phyloP scores from a whole-genome alignment of 1,284 basidiomycete species.

The Cryptococcus sp. region DNA sequence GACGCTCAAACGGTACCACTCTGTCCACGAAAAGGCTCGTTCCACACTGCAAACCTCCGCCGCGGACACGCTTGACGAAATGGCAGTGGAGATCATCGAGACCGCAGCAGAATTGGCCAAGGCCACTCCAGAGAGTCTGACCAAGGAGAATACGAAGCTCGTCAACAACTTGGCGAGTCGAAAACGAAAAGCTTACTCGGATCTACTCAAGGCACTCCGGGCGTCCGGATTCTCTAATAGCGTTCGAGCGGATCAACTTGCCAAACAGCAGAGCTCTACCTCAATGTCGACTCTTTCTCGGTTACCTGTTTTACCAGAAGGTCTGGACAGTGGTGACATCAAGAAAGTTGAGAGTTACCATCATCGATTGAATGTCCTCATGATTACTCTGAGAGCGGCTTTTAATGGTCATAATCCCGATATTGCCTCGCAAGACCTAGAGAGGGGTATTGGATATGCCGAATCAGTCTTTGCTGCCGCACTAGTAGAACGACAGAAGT shows the following conservation, averaged over 20 bases:
- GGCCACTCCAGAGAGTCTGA: slow-evolving; percentile 54
- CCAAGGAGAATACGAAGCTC: slow-evolving; percentile 65
- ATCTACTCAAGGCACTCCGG: slow-evolving; percentile 85
- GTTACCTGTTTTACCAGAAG: slow-evolving; percentile 17
- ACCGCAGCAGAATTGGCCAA: slow-evolving; percentile 62
- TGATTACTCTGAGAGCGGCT: slow-evolving; percentile 65
- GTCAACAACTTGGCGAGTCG: slow-evolving; percentile 69
- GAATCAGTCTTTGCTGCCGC: slow-evolving; percentile 72
- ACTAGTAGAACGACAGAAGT: slow-evolving; percentile 53
- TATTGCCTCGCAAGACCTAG: slow-evolving; percentile 76
- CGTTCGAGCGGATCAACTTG: slow-evolving; percentile 67
- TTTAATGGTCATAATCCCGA: slow-evolving; percentile 73
- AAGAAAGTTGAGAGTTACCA: slow-evolving; percentile 62
- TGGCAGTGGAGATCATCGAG: slow-evolving; percentile 71
- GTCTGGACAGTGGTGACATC: slow-evolving; percentile 16
- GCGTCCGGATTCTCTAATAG: slow-evolving; percentile 70
- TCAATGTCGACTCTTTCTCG: slow-evolving; percentile 58
- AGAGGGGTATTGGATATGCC: slow-evolving; percentile 69
- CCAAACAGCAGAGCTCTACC: slow-evolving; percentile 59
- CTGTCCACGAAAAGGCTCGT: slow-evolving; percentile 39
- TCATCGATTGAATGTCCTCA: slow-evolving; percentile 61
- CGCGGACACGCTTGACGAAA: slow-evolving; percentile 53
- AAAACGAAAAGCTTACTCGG: slow-evolving; percentile 88
- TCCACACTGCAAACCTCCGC: slow-evolving; percentile 6
- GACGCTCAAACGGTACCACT: slow-evolving; percentile 36